Evolutionary conservation across 352 stramenopile genomes (phyloP), one percentile per base, ranked within the genome.

Genomic region (Globisporangium perplexum): DNA sequence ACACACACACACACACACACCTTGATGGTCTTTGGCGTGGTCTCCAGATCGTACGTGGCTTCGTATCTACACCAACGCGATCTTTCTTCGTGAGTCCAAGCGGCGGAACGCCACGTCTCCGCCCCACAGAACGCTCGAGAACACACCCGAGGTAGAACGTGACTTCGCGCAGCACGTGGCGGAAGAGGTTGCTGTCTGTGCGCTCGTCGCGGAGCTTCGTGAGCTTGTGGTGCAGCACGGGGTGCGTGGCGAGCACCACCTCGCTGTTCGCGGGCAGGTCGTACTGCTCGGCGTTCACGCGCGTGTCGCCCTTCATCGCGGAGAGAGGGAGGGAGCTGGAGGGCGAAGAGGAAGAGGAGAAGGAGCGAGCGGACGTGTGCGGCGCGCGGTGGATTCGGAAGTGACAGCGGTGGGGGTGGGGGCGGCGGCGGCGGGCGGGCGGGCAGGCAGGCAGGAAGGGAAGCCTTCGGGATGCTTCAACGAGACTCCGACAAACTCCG

Each of bases 121-220:
- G 10, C 4, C 20, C n/a, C 20, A 15, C 47, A 62, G 22, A 8
- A n/a, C 8, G 33, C 7, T 18, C 24, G 26, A n/a, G n/a, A 7
- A 85, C 93, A 59, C 86, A 99, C 65, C 94, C 97, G 20, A 99
- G 72, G 64, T 99, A 98, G 61, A 98, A 98, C 28, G 96, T 99
- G 45, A 99, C 87, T 80, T 99, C 96, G 44, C 93, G 88, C 50
- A 99, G 73, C n/a, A 98, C 68, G 51, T 93, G 71, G 55, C 97
- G 93, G 66, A 99, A 99, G 15, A 97, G 75, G 42, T 80, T 88
- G 53, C 90, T 90, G 45, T 87, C 77, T 0, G 96, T 99, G 61
- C 83, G 78, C 47, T 95, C 93, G 44, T 97, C 92, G n/a, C 96
- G 90, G 31, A 99, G 82, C 59, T 98, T 96, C 20, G 90, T 98